Conservation (phyloP, 139 green algal species). For the Limnomonas spitsbergensis region DNA sequence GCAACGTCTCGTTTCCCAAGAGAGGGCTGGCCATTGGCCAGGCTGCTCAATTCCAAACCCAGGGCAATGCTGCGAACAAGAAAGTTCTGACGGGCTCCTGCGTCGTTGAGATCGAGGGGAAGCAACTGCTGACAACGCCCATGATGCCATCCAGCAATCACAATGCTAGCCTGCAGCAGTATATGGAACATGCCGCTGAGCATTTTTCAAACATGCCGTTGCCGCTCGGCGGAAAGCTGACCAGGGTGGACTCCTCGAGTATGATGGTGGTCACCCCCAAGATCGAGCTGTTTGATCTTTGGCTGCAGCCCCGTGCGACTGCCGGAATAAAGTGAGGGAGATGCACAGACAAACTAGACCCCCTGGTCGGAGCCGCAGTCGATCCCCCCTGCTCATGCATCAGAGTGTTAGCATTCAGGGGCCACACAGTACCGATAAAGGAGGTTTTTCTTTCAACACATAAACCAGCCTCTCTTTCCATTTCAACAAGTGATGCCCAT, state of each 20-base stretch:
- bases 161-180: background rate
- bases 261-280: conserved; percentile 3
- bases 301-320: background rate
- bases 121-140: background rate
- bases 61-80: background rate
- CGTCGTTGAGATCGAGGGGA: background rate
- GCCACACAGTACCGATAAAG: too few relatives aligned
- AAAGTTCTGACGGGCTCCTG: background rate
- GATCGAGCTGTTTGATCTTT: conserved; percentile 23
- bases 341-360: too few relatives aligned
- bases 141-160: background rate
- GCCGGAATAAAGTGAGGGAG: conserved; percentile 15
- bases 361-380: too few relatives aligned
- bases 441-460: too few relatives aligned
- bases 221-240: background rate
- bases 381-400: too few relatives aligned
- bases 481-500: too few relatives aligned
- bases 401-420: too few relatives aligned
- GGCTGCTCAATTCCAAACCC: too few relatives aligned
- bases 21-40: too few relatives aligned
- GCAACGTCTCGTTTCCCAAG: too few relatives aligned
- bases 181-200: background rate
- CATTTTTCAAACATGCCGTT: conserved; percentile 6
- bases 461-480: too few relatives aligned
- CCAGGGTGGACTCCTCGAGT: background rate